Evolutionary conservation across 768 basidiomycete genomes (phyloP), one percentile per base, ranked within the genome.

Genomic region (Lepiota venenata): DNA sequence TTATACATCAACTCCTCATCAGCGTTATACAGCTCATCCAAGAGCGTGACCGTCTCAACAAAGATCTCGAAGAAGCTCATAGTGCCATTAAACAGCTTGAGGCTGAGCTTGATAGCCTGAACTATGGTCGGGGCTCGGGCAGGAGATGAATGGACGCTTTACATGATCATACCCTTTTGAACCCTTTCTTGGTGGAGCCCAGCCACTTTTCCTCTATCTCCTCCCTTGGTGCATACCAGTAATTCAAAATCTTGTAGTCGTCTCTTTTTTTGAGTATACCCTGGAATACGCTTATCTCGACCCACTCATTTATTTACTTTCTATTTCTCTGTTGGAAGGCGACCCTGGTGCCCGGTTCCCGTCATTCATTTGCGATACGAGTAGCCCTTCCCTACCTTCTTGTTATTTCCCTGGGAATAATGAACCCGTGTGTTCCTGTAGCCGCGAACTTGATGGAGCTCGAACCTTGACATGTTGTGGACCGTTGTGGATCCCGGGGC

Each of bases 1-100:
- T 52, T 5, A 39, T 10, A 44, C n/a, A n/a, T 14, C 4, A 38
- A 53, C 36, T 39, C 36, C 55, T 56, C 38, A 56, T 59, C 66
- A 20, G 67, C 41, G 37, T 50, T 29, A 36, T 57, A 11, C 64
- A 97, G 93, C 91, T 99, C 66, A 98, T 99, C 61, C 93, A 94
- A 41, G 97, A 99, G 73, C 85, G 97, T 62, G 97, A 98, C 71
- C 85, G 97, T 49, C 85, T 99, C 76, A 99, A 98, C 85, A 98
- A 98, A 74, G 97, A 98, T 66, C 81, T 99, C 67, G 96, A 98
- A 75, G 71, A 83, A 69, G 92, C 95, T 9, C 91, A 93, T 80
- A 85, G 89, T 52, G 81, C 89, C 20, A 95, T 96, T 80, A 97
- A 97, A 74, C 76, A 84, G 56, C 81, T 95, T 69, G 93, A 97